Percentiles rank a stretch among this genome's conserved stretches.
phyloP scores from a whole-genome alignment of 1,284 basidiomycete genomes.

The Cutaneotrichosporon sp. region DNA sequence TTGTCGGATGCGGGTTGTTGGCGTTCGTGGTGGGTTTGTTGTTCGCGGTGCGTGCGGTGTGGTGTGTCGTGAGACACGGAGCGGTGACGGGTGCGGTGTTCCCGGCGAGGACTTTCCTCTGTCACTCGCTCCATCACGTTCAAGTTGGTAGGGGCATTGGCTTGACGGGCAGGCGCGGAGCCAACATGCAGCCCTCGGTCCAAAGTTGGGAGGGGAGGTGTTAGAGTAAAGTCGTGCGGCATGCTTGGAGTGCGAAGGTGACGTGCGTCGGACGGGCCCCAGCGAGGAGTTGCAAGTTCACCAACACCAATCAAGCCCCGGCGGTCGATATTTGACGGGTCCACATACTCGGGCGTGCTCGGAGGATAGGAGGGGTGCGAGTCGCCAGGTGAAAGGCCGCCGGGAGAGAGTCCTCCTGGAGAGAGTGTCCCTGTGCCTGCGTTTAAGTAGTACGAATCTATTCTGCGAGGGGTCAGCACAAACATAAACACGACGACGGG shows the following conservation, averaged over 20 bases:
- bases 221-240: slow-evolving; percentile 31
- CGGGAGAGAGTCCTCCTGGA: slow-evolving; percentile 8
- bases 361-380: slow-evolving; percentile 22
- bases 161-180: slow-evolving; percentile 9
- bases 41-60: not conserved
- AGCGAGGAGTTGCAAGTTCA: slow-evolving; percentile 94
- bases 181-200: slow-evolving; percentile 12
- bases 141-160: slow-evolving; percentile 3
- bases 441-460: slow-evolving; percentile 30
- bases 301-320: slow-evolving; percentile 86
- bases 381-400: slow-evolving; percentile 9
- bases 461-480: slow-evolving; percentile 15
- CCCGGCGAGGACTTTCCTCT: slow-evolving; percentile 23
- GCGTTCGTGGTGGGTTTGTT: not conserved
- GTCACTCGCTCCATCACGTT: slow-evolving; percentile 26
- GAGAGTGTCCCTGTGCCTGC: slow-evolving; percentile 8
- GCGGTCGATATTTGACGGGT: slow-evolving; percentile 79
- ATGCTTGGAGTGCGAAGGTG: slow-evolving; percentile 45
- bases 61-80: slow-evolving; percentile 21
- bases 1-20: too few species aligned
- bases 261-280: slow-evolving; percentile 55
- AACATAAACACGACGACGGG: not conserved
- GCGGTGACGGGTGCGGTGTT: slow-evolving; percentile 12
- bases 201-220: slow-evolving; percentile 20
- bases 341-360: slow-evolving; percentile 44